Conservation (phyloP, 352 stramenopile genomes). For the Elongisporangium undulatum region DNA sequence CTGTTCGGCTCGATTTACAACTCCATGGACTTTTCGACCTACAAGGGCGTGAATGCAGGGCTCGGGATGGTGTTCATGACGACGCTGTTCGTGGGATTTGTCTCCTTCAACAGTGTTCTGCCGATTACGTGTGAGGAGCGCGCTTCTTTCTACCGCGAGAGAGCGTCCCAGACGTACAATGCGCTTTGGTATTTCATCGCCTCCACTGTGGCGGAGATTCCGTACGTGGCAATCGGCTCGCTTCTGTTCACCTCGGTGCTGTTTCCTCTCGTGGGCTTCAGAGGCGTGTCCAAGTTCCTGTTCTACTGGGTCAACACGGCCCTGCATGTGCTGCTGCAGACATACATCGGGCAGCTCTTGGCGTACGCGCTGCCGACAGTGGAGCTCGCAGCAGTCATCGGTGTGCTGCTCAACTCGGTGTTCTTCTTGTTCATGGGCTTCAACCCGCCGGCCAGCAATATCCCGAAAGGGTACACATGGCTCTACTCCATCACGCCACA, state of each 20-base stretch:
- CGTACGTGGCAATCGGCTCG: conserved; percentile 25
- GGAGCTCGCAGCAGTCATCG: conserved; percentile 26
- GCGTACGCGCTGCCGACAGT: conserved; percentile 29
- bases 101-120: conserved; percentile 71
- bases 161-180: conserved; percentile 82
- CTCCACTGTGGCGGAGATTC: conserved; percentile 69
- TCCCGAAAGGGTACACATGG: conserved; percentile 29
- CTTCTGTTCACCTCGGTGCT: conserved; percentile 31
- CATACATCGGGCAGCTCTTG: conserved; percentile 31
- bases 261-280: conserved; percentile 26
- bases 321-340: conserved; percentile 30
- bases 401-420: conserved; percentile 38
- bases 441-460: conserved; percentile 24
- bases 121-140: conserved; percentile 83
- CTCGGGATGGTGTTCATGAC: conserved; percentile 85
- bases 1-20: conserved; percentile 76
- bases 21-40: conserved; percentile 34
- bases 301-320: conserved; percentile 34
- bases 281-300: conserved; percentile 9
- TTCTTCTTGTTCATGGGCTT: conserved; percentile 57
- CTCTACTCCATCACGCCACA: conserved; percentile 32
- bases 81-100: conserved; percentile 81
- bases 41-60: conserved; percentile 47
- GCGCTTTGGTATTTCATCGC: conserved; percentile 54
- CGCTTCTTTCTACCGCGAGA: conserved; percentile 73